A percentile compares a stretch with the other conserved stretches of the same genome.
Conservation (phyloP, 2,329 filamentous ascomycete genomes). For the Juglanconis oblonga region DNA sequence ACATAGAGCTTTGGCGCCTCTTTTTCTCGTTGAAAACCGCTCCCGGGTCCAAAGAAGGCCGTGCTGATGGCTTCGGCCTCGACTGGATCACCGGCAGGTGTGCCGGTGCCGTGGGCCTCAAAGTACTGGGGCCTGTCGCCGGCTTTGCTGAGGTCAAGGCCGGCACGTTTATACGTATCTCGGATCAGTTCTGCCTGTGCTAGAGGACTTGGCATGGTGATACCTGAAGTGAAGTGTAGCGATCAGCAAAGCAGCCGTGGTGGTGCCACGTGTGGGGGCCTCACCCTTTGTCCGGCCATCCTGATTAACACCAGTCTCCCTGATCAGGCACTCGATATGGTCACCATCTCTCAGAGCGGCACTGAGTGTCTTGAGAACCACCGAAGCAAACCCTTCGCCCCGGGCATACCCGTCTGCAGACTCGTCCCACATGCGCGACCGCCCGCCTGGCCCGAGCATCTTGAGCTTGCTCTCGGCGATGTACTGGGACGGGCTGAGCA, state of each 20-base stretch:
- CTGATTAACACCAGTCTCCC: slow-evolving; percentile 38
- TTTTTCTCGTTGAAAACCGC: too few relatives aligned
- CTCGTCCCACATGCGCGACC: slow-evolving; percentile 40
- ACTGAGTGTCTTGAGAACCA: slow-evolving; percentile 45
- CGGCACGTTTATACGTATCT: slow-evolving; percentile 36
- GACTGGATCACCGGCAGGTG: slow-evolving; percentile 20
- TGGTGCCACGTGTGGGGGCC: slow-evolving; percentile 29
- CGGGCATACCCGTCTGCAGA: slow-evolving; percentile 49
- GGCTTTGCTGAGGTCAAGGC: slow-evolving; percentile 29
- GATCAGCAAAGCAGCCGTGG: slow-evolving; percentile 35
- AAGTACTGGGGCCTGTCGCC: slow-evolving; percentile 12
- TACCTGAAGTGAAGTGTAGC: slow-evolving; percentile 32
- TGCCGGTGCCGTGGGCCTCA: slow-evolving; percentile 34
- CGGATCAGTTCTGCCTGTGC: slow-evolving; percentile 39
- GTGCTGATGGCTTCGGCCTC: slow-evolving; percentile 32
- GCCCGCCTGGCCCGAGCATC: slow-evolving; percentile 35
- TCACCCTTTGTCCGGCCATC: slow-evolving; percentile 43
- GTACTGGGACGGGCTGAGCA: slow-evolving; percentile 21
- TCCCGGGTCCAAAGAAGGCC: slow-evolving; percentile 24
- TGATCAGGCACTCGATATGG: slow-evolving; percentile 37
- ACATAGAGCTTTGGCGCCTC: too few relatives aligned
- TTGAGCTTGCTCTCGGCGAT: slow-evolving; percentile 33
- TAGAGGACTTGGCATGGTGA: slow-evolving; percentile 43
- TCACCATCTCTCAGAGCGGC: slow-evolving; percentile 44
- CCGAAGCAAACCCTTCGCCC: slow-evolving; percentile 45